Base-by-base conservation (phyloP, 257 asterid genomes). In the Linaria vulgaris region DNA sequence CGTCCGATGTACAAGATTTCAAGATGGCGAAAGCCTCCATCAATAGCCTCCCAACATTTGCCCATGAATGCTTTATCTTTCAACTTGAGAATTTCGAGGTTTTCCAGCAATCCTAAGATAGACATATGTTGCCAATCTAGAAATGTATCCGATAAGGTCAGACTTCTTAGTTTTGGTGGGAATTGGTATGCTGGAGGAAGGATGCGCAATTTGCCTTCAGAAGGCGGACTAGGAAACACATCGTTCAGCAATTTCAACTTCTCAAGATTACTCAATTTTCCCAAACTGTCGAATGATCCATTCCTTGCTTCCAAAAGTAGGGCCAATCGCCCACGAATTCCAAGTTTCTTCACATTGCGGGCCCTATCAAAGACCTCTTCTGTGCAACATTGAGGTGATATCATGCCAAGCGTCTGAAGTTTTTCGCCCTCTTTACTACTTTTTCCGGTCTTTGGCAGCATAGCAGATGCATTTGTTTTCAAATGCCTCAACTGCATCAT, bases 331-430 rank as follows among this genome's bases (percentile, higher is more conserved):
- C 92, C 92, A 14, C 81, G 81, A 61, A 85, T 75, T 16, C 86
- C 88, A 67, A 85, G 41, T 20, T 66, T 79, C 71, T 74, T 82
- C 64, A 85, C 72, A 20, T 75, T 69, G n/a, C 78, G 69, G 10
- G 80, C 75, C 80, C 62, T 67, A 27, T 63, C 64, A 13, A 85
- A 61, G 27, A 79, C 71, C 0, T 71, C 84, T 0, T 70, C 69
- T 0, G 77, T 82, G 77, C 88, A 85, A 22, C 80, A 75, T 31
- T 59, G 75, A 0, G 92, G 86, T 0, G 92, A 72, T 9, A 85
- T 59, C 14, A 73, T 70, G 9, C 81, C 81, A 21, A 84, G 82
- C 8, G 85, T 77, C 56, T 73, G 83, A 13, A 84, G 70, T 39
- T 69, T 82, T 48, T 66, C 61, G 16, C 75, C 72, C 27, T 62